A percentile compares a stretch with the other conserved stretches of the same genome.
Conservation (phyloP, 768 basidiomycete species). For the Leucocoprinus sp. region DNA sequence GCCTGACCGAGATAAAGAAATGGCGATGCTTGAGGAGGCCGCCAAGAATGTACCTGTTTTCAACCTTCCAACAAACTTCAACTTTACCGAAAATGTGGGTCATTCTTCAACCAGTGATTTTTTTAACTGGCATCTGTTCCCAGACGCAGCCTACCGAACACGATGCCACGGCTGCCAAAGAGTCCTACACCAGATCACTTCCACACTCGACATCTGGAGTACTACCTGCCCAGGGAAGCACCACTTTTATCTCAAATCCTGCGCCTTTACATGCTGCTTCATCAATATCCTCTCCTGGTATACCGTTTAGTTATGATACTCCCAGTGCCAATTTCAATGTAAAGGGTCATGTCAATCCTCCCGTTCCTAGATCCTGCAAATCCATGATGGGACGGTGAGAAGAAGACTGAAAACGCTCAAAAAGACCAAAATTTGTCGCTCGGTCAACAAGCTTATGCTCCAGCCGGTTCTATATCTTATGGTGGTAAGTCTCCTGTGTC, state of each 20-base stretch:
- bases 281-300: constrained; percentile 6
- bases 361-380: constrained; percentile 34
- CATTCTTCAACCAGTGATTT: neutral
- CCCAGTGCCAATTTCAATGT: neutral
- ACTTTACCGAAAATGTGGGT: constrained; percentile 45
- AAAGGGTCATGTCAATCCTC: constrained; percentile 13
- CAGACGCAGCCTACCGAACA: constrained; percentile 29
- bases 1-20: constrained; percentile 36
- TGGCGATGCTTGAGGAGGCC: constrained; percentile 43
- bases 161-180: constrained; percentile 40
- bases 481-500: no score
- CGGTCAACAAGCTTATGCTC: constrained; percentile 16
- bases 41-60: constrained; percentile 49
- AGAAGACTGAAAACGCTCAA: constrained; percentile 12
- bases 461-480: no score
- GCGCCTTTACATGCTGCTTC: constrained; percentile 4
- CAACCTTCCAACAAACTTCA: constrained; percentile 55
- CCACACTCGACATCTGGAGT: constrained; percentile 50
- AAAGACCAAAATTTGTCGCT: constrained; percentile 24
- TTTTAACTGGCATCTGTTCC: constrained; percentile 9
- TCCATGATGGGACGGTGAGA: constrained; percentile 36
- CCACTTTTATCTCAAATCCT: constrained; percentile 15
- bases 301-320: constrained; percentile 13
- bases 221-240: constrained; percentile 7
- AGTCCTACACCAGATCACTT: constrained; percentile 55